A percentile compares a stretch with the other conserved stretches of the same genome.
Evolutionary conservation across 805 yeast genomes (phyloP).

Genomic region (Starmerella floris): DNA sequence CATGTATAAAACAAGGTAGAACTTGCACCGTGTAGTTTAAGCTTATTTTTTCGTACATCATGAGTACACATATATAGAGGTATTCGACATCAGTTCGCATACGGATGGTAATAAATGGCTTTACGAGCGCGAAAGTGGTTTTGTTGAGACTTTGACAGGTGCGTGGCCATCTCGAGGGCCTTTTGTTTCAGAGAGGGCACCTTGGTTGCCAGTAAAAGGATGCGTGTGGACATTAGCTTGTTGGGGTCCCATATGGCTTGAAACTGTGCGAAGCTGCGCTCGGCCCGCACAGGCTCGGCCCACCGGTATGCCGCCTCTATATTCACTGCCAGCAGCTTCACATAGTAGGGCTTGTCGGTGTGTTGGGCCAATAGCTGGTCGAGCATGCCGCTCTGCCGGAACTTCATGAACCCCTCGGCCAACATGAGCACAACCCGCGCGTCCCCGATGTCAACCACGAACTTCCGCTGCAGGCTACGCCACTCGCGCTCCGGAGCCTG

Average conservation of each 20-base stretch:
- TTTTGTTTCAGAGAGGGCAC: neutral
- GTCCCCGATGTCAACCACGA: constrained; percentile 1
- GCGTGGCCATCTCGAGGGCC: neutral
- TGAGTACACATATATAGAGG: no score
- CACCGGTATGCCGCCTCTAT: constrained; percentile 18
- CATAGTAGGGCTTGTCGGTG: neutral
- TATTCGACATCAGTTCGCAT: constrained; percentile 7
- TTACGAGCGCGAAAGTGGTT: neutral
- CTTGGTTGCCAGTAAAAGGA: constrained; percentile 5
- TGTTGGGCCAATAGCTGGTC: neutral
- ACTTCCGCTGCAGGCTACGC: constrained; percentile 9
- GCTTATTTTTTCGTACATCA: no score
- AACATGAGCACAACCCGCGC: neutral
- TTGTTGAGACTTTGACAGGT: neutral
- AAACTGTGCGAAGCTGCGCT: constrained; percentile 16
- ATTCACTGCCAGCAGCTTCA: constrained; percentile 17
- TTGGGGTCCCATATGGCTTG: constrained; percentile 4
- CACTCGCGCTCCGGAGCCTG: constrained; percentile 2
- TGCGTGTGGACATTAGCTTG: constrained; percentile 3
- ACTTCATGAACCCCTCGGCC: constrained; percentile 15
- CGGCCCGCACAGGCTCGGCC: constrained; percentile 17
- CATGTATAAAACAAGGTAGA: no score
- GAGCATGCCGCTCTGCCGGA: constrained; percentile 4
- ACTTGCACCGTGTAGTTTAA: no score
- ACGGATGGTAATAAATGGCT: constrained; percentile 6